Base-by-base conservation (phyloP, 768 basidiomycete species). In the Collybia mongolica region DNA sequence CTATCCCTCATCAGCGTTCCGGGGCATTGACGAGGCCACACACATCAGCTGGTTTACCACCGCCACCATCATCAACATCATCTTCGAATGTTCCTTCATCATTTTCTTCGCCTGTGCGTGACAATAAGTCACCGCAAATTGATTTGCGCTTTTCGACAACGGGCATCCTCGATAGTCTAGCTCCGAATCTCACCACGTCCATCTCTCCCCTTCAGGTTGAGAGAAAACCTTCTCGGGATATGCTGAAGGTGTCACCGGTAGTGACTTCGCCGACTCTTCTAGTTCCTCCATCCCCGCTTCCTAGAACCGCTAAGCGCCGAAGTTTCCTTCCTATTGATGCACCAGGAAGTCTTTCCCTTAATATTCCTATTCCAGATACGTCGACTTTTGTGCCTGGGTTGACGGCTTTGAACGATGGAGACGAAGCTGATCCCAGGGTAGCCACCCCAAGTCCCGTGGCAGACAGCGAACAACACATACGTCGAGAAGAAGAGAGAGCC, bases 281-380 rank as follows among this genome's bases (percentile, higher is more conserved):
- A 23, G 60, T 67, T 37, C 74, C 78, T 29, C 57, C 76, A 29
- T 65, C 71, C 5, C 63, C 76, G 23, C 77, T 73, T 11, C 66
- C 77, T 18, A 76, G 83, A 47, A 60, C 83, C 23, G 73, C 77
- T 11, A 93, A 87, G 68, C 82, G 95, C 35, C 77, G 91, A 60
- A 95, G 92, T 63, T 98, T 96, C 76, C 71, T 98, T 38, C 89
- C 93, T 17, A 75, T 98, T 47, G 91, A 90, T 53, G 76, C 78
- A 14, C 83, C 85, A 37, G 73, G 70, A 19, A 52, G 54, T 23
- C 74, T 82, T 32, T 67, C 74, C 5, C 66, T 84, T 38, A 82
- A 75, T 57, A 82, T 90, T 50, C 73, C 77, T 22, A 81, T 84
- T 23, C 83, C 84, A 14, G 82, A 83, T 15, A 72, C 84, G 15